Evolutionary conservation across 768 basidiomycete species (phyloP).

Genomic region (Melanogaster broomeanus): DNA sequence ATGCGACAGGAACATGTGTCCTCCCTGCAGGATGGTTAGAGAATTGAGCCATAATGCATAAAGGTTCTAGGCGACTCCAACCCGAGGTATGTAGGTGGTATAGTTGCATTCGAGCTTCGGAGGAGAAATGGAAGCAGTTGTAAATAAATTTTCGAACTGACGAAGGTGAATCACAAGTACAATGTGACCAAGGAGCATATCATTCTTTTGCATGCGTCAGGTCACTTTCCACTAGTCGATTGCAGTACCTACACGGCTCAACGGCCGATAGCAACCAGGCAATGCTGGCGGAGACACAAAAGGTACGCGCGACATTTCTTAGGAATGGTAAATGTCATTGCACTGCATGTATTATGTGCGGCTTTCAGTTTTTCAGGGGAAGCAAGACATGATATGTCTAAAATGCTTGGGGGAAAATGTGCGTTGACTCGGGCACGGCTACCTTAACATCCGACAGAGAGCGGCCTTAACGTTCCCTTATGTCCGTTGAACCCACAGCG

Average conservation of each 20-base stretch:
- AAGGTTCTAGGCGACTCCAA: neutral
- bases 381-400: slow-evolving; percentile 7
- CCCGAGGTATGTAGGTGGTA: neutral
- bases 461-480: neutral
- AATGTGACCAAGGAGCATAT: slow-evolving; percentile 5
- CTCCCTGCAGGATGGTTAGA: too few species aligned
- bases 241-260: slow-evolving; percentile 8
- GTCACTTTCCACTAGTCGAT: neutral
- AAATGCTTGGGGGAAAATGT: neutral
- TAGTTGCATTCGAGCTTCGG: too few species aligned
- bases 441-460: slow-evolving; percentile 14
- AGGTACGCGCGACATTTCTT: slow-evolving; percentile 16
- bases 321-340: slow-evolving; percentile 16
- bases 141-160: neutral
- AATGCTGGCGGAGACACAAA: slow-evolving; percentile 14
- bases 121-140: slow-evolving; percentile 7
- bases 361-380: too few species aligned
- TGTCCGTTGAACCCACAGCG: neutral
- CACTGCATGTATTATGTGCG: slow-evolving; percentile 18
- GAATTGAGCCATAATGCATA: too few species aligned
- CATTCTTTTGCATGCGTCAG: neutral
- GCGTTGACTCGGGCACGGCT: slow-evolving; percentile 21
- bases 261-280: slow-evolving; percentile 10
- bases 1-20: slow-evolving; percentile 20
- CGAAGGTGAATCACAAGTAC: neutral